A percentile compares a stretch with the other conserved stretches of the same genome.
Evolutionary conservation across 345 rosid genomes (phyloP).

Genomic region (Citropsis articulata): DNA sequence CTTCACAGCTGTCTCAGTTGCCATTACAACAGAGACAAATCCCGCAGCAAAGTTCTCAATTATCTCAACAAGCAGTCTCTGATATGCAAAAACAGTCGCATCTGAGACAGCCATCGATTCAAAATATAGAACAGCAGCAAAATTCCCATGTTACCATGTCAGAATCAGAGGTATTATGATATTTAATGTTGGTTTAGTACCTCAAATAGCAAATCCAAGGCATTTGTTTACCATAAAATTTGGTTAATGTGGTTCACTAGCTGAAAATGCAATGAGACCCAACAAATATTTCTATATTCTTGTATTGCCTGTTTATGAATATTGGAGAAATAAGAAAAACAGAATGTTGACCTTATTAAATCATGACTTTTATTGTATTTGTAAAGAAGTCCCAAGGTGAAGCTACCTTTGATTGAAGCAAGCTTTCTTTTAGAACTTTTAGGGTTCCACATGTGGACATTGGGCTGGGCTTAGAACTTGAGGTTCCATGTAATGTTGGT

Average conservation of each 20-base stretch:
- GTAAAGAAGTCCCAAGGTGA: not conserved
- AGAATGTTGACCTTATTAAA: not conserved
- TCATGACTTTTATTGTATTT: not conserved
- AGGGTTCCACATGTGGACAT: not conserved
- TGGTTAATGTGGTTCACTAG: not conserved
- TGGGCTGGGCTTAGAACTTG: not conserved
- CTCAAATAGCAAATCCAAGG: not conserved
- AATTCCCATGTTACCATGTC: conserved; percentile 28
- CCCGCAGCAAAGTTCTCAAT: conserved; percentile 41
- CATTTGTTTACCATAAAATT: not conserved
- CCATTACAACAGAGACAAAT: conserved; percentile 35
- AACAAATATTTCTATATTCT: not conserved
- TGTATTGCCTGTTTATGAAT: not conserved
- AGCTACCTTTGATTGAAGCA: not conserved
- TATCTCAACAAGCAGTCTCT: conserved; percentile 35
- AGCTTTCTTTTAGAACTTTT: not conserved
- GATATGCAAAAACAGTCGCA: conserved; percentile 36
- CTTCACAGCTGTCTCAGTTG: conserved; percentile 30
- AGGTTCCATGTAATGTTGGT: not conserved
- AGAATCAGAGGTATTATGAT: conserved; percentile 41
- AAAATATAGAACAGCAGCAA: conserved; percentile 39
- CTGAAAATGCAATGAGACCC: not conserved
- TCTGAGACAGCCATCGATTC: conserved; percentile 24
- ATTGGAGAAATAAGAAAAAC: not conserved
- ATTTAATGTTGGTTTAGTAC: conserved; percentile 9